Evolutionary conservation across 2,329 filamentous ascomycete genomes (phyloP), one percentile per base, ranked within the genome.

Genomic region (Microcyclosporella mali): DNA sequence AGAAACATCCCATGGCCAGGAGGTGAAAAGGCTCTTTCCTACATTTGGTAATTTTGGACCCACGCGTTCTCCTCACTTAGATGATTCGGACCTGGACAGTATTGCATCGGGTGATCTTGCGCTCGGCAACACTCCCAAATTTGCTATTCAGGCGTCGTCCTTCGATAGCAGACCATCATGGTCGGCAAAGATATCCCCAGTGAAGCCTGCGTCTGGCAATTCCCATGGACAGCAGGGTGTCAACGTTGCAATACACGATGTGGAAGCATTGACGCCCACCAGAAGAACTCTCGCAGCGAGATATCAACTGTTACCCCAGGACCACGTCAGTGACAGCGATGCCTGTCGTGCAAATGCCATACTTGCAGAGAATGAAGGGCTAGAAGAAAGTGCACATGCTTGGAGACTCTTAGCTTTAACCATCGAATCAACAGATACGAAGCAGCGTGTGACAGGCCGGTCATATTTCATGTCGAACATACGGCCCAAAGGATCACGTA

Each of bases 391-490:
- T 21, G 82, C 84, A 18, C 79, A 88, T 53, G 78, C 94, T 6
- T 98, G 92, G 92, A 79, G 78, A 37, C 83, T 95, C 51, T 73
- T 88, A 41, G 82, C 79, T 14, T 70, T 95, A 45, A 72, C 97
- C 4, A 69, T 97, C 34, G 80, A 81, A 51, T 84, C 85, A 53
- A 80, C 87, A 33, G 46, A 6, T 17, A 31, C 17, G 14, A 10
- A 39, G 11, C 15, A 25, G n/a, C 30, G 18, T 29, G 33, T 19
- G 18, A 19, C 40, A 14, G 38, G 32, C n/a, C 32, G 25, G 18
- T 14, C 33, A 31, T 25, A 35, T 25, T 3, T 8, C 27, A 25
- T 4, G 14, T 32, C 19, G 15, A 27, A 18, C 28, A 38, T 6
- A 16, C 32, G 35, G 14, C 85, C 84, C 7, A 31, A 43, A 30